Evolutionary conservation across 2,329 filamentous ascomycete species (phyloP).

Genomic region (Ambrosiella cleistominuta): DNA sequence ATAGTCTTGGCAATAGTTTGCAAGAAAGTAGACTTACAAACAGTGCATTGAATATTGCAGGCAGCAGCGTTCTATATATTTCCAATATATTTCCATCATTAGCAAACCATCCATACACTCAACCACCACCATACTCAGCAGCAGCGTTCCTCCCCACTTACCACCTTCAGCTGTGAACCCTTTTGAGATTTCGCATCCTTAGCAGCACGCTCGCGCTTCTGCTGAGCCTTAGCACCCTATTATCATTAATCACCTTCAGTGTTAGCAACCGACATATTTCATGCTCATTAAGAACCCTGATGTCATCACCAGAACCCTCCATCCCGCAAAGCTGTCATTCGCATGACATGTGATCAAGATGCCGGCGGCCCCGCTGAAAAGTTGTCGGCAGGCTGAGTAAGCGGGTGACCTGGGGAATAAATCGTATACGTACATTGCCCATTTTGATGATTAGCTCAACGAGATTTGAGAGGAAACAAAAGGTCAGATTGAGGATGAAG

Average conservation of each 20-base stretch:
- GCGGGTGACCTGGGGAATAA: background rate
- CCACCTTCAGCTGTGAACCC: slow-evolving; percentile 52
- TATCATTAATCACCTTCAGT: background rate
- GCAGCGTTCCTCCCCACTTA: slow-evolving; percentile 23
- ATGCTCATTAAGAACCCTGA: no score
- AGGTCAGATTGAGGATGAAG: background rate
- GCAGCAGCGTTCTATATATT: slow-evolving; percentile 47
- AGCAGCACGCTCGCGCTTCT: slow-evolving; percentile 56
- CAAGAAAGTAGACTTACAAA: slow-evolving; percentile 64
- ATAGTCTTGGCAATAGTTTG: slow-evolving; percentile 58
- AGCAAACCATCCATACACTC: background rate
- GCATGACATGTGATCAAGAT: background rate
- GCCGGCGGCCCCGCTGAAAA: background rate
- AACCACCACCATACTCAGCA: background rate
- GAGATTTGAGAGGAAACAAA: background rate
- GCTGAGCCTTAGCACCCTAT: slow-evolving; percentile 47
- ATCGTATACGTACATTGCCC: slow-evolving; percentile 15
- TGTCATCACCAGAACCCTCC: background rate
- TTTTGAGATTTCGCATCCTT: slow-evolving; percentile 40
- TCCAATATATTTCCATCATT: background rate
- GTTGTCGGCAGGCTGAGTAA: background rate
- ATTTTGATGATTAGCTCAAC: slow-evolving; percentile 5
- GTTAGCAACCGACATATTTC: no score
- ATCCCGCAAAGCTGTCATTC: background rate
- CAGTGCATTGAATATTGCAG: slow-evolving; percentile 58